Base-by-base conservation (phyloP, 2,329 filamentous ascomycete species). In the Pleoardoris graminearum region DNA sequence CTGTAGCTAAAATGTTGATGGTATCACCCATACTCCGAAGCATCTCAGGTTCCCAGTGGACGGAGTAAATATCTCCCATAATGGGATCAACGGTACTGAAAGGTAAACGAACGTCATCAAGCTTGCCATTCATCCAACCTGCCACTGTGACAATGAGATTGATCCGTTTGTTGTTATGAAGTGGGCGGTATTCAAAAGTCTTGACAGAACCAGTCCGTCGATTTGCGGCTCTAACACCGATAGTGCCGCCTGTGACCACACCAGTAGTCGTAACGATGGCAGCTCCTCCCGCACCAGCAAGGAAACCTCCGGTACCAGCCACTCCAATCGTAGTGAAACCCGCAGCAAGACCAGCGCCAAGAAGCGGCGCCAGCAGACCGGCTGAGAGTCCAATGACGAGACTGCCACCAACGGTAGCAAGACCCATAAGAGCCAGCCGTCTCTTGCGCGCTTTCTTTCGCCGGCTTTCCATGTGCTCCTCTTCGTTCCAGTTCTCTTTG, bases 21-120 rank as follows among this genome's bases (percentile, higher is more conserved):
- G 94, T 99, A 71, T 94, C 90, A 83, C 94, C 94, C 87, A 97
- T 99, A 74, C 91, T 96, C 63, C 86, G 88, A 69, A 99, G 82
- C 92, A 99, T 96, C 70, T 99, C 94, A 3, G 94, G 95, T 73
- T 99, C 94, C 92, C 94, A 99, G 53, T 95, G 80, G 10, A 99
- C 87, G 0, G 93, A 97, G 76, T 99, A 99, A 14, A 99, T 86
- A 69, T 99, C 94, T 11, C 94, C 94, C 94, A 99, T 99, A 58
- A 97, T 85, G 0, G 95, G 91, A 72, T 99, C 92, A 6, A 99
- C 88, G 0, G 95, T 99, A 77, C 91, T 97, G 75, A 89, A 99
- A 7, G 94, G 94, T 66, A 99, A 76, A 54, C 94, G 89, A 44
- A 99, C 92, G 72, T 99, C 94, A 75, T 99, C 94, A 48, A 96